Percentiles rank a stretch among this genome's conserved stretches.
Conservation (phyloP, 805 yeast genomes). For the Sungouiella thailandica region DNA sequence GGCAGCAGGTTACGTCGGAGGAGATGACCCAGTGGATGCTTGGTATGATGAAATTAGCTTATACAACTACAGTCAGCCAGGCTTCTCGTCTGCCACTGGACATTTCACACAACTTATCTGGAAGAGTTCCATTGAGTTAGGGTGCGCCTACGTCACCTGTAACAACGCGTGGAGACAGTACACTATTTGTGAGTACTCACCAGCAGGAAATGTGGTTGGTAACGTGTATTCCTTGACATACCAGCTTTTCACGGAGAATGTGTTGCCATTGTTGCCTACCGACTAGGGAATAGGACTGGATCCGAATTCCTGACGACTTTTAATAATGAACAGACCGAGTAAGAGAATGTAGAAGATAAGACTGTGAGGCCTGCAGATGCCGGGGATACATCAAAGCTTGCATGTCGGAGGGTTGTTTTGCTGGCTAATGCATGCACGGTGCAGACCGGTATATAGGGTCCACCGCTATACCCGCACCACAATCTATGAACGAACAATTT, state of each 20-base stretch:
- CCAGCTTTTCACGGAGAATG: conserved; percentile 40
- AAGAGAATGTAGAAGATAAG: too few species aligned
- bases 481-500: too few species aligned
- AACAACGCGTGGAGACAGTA: conserved; percentile 49
- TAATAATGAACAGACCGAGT: too few species aligned
- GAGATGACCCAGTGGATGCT: conserved; percentile 55
- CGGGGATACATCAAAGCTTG: too few species aligned
- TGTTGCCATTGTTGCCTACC: conserved; percentile 27
- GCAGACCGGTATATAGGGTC: too few species aligned
- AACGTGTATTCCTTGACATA: conserved; percentile 26
- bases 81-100: conserved; percentile 53
- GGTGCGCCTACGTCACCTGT: conserved; percentile 58
- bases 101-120: conserved; percentile 79
- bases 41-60: conserved; percentile 65
- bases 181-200: conserved; percentile 65
- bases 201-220: conserved; percentile 47
- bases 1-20: conserved; percentile 62
- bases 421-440: too few species aligned
- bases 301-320: too few species aligned
- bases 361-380: too few species aligned
- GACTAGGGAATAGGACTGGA: not conserved
- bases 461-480: too few species aligned
- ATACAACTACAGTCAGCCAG: conserved; percentile 52
- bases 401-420: too few species aligned
- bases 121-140: conserved; percentile 55